Conservation (phyloP, 1,139 yeast genomes). For the Scheffersomyces quercinus region DNA sequence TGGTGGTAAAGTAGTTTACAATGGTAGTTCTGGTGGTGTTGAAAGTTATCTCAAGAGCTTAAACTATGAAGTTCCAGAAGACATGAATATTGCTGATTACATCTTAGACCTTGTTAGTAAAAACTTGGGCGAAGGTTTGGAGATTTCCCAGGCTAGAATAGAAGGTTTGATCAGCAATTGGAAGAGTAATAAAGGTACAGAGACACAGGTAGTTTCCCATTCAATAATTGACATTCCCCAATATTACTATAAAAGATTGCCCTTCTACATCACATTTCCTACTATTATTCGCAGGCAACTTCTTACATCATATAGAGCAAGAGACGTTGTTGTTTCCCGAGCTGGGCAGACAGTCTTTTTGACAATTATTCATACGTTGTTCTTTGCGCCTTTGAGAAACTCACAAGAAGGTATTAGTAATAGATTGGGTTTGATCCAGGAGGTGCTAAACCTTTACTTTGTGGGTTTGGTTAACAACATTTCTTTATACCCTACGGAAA, state of each 20-base stretch:
- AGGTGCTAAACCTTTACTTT: slow-evolving; percentile 21
- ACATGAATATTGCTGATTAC: slow-evolving; percentile 19
- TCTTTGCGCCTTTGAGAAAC: slow-evolving; percentile 22
- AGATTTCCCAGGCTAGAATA: slow-evolving; percentile 13
- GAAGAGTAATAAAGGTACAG: slow-evolving; percentile 5
- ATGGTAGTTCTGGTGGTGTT: slow-evolving; percentile 16
- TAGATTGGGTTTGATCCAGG: slow-evolving; percentile 25
- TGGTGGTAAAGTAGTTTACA: slow-evolving; percentile 22
- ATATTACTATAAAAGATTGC: slow-evolving; percentile 21
- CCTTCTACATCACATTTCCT: slow-evolving; percentile 17
- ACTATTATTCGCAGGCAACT: slow-evolving; percentile 17
- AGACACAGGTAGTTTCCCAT: not conserved
- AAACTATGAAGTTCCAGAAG: slow-evolving; percentile 15
- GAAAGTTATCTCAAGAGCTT: slow-evolving; percentile 11
- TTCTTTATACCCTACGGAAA: slow-evolving; percentile 22
- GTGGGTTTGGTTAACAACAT: slow-evolving; percentile 26
- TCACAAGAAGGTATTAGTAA: slow-evolving; percentile 20
- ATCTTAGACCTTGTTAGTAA: slow-evolving; percentile 19
- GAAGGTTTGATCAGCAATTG: slow-evolving; percentile 14
- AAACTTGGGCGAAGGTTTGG: slow-evolving; percentile 12
- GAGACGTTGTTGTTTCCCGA: slow-evolving; percentile 20
- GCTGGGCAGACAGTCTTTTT: slow-evolving; percentile 20
- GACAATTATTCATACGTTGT: slow-evolving; percentile 21
- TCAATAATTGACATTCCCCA: slow-evolving; percentile 18
- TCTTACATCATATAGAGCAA: slow-evolving; percentile 18